phyloP scores from a whole-genome alignment of 805 yeast genomes.

The Lipomyces lipofer region DNA sequence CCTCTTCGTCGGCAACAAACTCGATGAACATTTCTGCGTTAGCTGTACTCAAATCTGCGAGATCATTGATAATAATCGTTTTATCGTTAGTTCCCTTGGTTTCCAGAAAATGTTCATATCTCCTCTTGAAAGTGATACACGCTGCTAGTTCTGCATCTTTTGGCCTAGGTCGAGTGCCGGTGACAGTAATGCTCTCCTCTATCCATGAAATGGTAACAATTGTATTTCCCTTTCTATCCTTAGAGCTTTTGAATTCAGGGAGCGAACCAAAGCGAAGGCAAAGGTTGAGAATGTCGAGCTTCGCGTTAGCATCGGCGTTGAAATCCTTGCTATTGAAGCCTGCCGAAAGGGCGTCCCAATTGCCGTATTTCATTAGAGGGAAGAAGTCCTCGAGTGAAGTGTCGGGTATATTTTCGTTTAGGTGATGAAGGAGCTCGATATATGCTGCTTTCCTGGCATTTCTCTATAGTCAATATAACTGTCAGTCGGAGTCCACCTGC shows the following conservation, averaged over 20 bases:
- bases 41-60: constrained; percentile 17
- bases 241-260: constrained; percentile 7
- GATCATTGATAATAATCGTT: constrained; percentile 13
- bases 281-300: constrained; percentile 19
- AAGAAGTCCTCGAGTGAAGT: constrained; percentile 11
- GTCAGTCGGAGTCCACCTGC: no score
- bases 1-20: constrained; percentile 12
- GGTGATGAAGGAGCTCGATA: neutral
- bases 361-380: constrained; percentile 3
- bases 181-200: constrained; percentile 4
- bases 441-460: neutral
- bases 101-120: constrained; percentile 5
- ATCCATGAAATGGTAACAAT: constrained; percentile 18
- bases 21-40: constrained; percentile 19
- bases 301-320: constrained; percentile 6
- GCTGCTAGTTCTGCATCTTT: constrained; percentile 18
- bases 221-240: neutral
- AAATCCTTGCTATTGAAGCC: neutral
- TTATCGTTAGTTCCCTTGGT: neutral
- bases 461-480: no score
- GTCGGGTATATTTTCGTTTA: neutral
- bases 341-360: constrained; percentile 3
- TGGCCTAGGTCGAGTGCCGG: neutral
- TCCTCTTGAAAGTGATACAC: constrained; percentile 13
- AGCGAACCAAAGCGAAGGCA: constrained; percentile 21